Base-by-base conservation (phyloP, 2,329 filamentous ascomycete species). In the Parascedosporium putredinis region DNA sequence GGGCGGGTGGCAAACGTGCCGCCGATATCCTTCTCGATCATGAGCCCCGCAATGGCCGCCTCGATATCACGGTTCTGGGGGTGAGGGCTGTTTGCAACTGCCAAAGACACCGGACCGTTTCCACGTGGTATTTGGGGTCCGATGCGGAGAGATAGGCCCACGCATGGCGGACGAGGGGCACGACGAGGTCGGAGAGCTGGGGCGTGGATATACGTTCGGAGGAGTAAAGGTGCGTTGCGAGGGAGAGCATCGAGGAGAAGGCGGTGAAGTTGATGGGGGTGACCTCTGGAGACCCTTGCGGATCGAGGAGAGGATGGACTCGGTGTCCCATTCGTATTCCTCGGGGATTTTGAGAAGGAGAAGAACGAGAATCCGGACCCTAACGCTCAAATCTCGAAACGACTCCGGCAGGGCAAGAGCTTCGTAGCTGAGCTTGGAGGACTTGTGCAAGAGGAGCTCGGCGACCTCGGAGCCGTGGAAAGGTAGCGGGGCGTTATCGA, bases 111-210 rank as follows among this genome's bases (percentile, higher is more conserved):
- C 86, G 81, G 7, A 94, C 87, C 16, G 89, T 84, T 67, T 98
- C 94, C 27, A 98, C 90, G 60, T 97, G 93, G 56, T 91, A 94
- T 61, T 95, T 95, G 0, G 90, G 89, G 54, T 84, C 83, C 10
- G 82, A 75, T n/a, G 87, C 83, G 1, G 88, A 86, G 34, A 98
- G 68, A 59, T 87, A 88, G 4, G 70, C 65, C 93, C 93, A 98
- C 0, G 91, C 75, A 50, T 83, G 77, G 2, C 72, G 72, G 14
- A 93, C 81, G 20, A 97, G 68, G 24, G 78, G 74, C 18, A 79
- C 73, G 4, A 91, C 77, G 7, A 95, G 67, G 50, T 69, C 74
- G 50, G 73, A 83, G 46, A 84, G 61, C 22, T 81, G 73, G n/a
- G 65, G 58, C 4, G 63, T 56, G 6, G 70, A 61, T 40, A 83